Evolutionary conservation across 257 asterid genomes (phyloP).

Genomic region (Jaltomata sinuosa): DNA sequence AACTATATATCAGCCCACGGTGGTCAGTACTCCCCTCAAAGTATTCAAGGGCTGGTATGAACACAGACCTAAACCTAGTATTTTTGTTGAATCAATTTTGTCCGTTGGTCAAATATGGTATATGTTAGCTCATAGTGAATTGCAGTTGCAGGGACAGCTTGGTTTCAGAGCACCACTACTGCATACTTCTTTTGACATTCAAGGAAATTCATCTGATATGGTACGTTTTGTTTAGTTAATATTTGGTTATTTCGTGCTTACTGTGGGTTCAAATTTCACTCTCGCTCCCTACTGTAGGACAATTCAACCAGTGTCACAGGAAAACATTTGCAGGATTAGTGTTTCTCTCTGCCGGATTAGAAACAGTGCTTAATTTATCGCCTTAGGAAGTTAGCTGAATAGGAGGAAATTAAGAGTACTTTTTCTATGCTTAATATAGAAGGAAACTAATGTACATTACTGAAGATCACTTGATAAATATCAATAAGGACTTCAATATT

Average conservation of each 20-base stretch:
- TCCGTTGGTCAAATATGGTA: neutral
- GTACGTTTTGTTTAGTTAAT: neutral
- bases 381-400: neutral
- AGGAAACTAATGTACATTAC: neutral
- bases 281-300: neutral
- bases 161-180: conserved; percentile 14
- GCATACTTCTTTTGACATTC: conserved; percentile 22
- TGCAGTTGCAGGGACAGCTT: conserved; percentile 26
- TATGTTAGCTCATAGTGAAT: neutral
- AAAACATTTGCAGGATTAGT: neutral
- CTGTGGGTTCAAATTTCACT: neutral
- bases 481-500: neutral
- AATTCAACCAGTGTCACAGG: neutral
- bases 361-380: neutral
- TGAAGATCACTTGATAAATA: neutral
- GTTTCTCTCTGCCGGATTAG: neutral
- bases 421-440: neutral
- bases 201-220: conserved; percentile 18
- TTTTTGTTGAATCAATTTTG: neutral
- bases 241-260: neutral
- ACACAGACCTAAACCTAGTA: neutral
- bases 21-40: conserved; percentile 14
- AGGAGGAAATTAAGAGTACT: neutral
- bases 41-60: conserved; percentile 22
- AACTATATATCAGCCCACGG: conserved; percentile 8